Evolutionary conservation across 331 rosid genomes (phyloP).

Genomic region (Pyracantha coccinea): DNA sequence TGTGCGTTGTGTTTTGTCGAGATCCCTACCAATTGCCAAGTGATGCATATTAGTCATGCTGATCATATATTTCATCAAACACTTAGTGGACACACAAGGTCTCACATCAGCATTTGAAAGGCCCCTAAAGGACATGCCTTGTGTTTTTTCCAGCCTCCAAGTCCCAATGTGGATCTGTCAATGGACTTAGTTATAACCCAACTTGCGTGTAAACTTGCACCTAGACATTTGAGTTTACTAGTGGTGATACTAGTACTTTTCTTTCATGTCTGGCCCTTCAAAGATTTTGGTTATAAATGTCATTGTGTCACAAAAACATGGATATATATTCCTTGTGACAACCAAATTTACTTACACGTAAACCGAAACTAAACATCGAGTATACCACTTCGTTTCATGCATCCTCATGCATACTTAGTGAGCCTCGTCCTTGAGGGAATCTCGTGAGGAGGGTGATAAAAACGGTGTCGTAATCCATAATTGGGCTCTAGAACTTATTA

Average conservation of each 20-base stretch:
- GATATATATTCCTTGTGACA: neutral
- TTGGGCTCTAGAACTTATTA: neutral
- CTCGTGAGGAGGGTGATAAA: neutral
- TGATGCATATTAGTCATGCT: neutral
- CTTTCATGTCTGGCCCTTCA: neutral
- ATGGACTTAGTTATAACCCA: neutral
- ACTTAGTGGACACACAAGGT: neutral
- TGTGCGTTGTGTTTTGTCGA: no score
- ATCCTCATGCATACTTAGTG: neutral
- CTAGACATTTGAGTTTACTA: neutral
- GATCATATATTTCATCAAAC: neutral
- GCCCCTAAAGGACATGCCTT: neutral
- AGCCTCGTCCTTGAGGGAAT: neutral
- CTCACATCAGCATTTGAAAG: neutral
- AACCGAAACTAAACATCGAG: neutral
- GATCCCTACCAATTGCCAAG: neutral
- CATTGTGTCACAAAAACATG: neutral
- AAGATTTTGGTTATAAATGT: no score
- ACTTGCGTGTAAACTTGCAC: neutral
- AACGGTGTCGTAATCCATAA: neutral
- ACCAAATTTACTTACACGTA: neutral
- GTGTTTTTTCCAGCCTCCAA: neutral
- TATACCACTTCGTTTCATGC: neutral
- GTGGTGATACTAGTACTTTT: neutral
- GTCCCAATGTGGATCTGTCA: neutral